Percentiles rank a stretch among this genome's conserved stretches.
phyloP scores from a whole-genome alignment of 208 protist genomes.

The Trypanosoma melophagium region DNA sequence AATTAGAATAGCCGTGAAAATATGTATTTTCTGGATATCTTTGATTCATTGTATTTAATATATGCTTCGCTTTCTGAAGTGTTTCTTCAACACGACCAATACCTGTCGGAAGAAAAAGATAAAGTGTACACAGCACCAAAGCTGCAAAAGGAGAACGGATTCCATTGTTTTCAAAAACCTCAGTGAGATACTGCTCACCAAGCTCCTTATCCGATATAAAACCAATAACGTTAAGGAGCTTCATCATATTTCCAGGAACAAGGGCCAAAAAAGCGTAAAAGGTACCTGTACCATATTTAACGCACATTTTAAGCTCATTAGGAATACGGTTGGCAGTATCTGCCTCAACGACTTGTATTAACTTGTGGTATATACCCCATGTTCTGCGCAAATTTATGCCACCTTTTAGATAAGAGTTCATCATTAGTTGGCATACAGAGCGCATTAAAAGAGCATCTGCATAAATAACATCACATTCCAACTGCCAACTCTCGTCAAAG shows the following conservation, averaged over 20 bases:
- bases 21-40: conserved; percentile 88
- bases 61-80: conserved; percentile 65
- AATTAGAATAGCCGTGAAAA: conserved; percentile 91
- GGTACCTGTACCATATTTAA: conserved; percentile 87
- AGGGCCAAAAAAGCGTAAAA: conserved; percentile 91
- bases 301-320: conserved; percentile 79
- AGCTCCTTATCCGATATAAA: conserved; percentile 90
- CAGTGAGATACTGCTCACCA: conserved; percentile 88
- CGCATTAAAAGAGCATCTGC: conserved; percentile 83
- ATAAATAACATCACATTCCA: conserved; percentile 92
- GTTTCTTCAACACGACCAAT: conserved; percentile 77
- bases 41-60: conserved; percentile 82
- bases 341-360: conserved; percentile 69
- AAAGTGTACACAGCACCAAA: conserved; percentile 84
- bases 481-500: conserved; percentile 79
- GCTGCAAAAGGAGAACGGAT: conserved; percentile 86
- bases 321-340: conserved; percentile 77
- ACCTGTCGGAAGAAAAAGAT: conserved; percentile 89
- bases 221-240: conserved; percentile 86
- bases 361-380: conserved; percentile 81
- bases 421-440: conserved; percentile 85
- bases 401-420: conserved; percentile 90
- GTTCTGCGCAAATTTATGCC: conserved; percentile 88
- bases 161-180: conserved; percentile 87
- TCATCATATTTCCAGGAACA: conserved; percentile 87